Percentiles rank a stretch among this genome's conserved stretches.
These are phyloP conservation scores for Fusarium sp. DNA, from an alignment of 2,329 filamentous ascomycete species.

Conservation along the genomic window DNA sequence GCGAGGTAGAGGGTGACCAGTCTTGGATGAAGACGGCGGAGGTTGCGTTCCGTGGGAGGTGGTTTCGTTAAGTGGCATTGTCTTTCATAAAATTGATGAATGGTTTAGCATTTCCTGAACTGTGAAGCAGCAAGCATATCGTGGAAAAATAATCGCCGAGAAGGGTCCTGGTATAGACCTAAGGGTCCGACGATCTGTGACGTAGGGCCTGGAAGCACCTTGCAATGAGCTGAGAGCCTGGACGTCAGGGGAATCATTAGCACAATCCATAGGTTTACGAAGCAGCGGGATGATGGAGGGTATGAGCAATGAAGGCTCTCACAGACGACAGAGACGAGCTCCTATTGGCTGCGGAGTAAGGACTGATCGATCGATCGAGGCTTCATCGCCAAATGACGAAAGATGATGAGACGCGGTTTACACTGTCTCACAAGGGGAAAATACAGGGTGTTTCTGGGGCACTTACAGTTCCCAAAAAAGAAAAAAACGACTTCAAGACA, in stretches of 20 bases:
- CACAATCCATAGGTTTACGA: background rate
- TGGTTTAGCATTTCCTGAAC: conserved; percentile 23
- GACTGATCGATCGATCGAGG: conserved; percentile 49
- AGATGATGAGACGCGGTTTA: conserved; percentile 20
- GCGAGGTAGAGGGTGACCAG: conserved; percentile 55
- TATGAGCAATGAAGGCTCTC: conserved; percentile 18
- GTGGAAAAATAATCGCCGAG: background rate
- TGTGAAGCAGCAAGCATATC: conserved; percentile 7
- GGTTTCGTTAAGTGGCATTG: conserved; percentile 42
- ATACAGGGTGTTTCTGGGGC: conserved; percentile 10
- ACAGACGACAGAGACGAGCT: background rate
- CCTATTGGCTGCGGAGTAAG: conserved; percentile 38
- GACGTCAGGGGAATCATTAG: conserved; percentile 19
- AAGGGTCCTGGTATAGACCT: conserved; percentile 8
- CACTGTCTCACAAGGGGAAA: conserved; percentile 13
- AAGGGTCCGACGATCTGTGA: conserved; percentile 34
- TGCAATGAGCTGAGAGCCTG: conserved; percentile 11
- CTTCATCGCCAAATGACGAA: conserved; percentile 40
- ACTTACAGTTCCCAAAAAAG: conserved; percentile 25
- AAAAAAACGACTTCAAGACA: conserved; percentile 4
- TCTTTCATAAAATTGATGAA: conserved; percentile 19
- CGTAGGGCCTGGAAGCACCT: conserved; percentile 32
- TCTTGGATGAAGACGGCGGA: conserved; percentile 32
- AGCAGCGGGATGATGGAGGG: background rate
- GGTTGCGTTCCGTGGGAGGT: conserved; percentile 40